phyloP scores from a whole-genome alignment of 192 early-diverging fungal species.

The Coemansia sp. region DNA sequence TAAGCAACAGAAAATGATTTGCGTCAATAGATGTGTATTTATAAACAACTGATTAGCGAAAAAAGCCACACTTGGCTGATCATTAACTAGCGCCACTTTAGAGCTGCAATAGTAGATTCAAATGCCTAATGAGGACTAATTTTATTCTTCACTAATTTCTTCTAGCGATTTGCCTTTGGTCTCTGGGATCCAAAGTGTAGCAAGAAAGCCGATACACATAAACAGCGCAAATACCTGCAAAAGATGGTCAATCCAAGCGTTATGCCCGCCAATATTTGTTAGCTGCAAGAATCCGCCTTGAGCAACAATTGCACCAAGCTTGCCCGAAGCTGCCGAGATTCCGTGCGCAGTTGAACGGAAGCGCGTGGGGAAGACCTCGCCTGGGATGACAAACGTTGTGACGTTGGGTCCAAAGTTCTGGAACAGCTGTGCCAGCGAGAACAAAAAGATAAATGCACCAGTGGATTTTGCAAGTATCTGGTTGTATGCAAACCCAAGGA shows the following conservation, averaged over 20 bases:
- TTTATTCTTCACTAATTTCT: slow-evolving; percentile 38
- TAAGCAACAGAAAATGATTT: neutral
- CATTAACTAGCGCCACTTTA: neutral
- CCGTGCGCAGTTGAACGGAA: slow-evolving; percentile 79
- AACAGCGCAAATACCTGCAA: slow-evolving; percentile 72
- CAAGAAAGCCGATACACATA: slow-evolving; percentile 68
- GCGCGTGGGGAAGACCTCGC: slow-evolving; percentile 79
- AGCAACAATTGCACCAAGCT: slow-evolving; percentile 74
- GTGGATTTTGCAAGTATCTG: slow-evolving; percentile 58
- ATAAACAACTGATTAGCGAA: neutral
- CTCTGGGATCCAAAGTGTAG: slow-evolving; percentile 53
- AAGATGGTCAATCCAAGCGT: slow-evolving; percentile 59
- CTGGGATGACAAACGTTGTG: slow-evolving; percentile 86
- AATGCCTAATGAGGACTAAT: neutral
- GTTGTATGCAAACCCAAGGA: slow-evolving; percentile 71
- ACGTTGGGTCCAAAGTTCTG: slow-evolving; percentile 96
- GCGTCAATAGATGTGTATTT: neutral
- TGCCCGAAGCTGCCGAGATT: slow-evolving; percentile 76
- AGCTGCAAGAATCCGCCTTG: slow-evolving; percentile 69
- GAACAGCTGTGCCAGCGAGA: slow-evolving; percentile 70
- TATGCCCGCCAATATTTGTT: slow-evolving; percentile 66
- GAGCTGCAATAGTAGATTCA: neutral
- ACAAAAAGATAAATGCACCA: slow-evolving; percentile 63
- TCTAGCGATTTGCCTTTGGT: slow-evolving; percentile 53
- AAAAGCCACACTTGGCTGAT: neutral